A percentile compares a stretch with the other conserved stretches of the same genome.
phyloP scores from a whole-genome alignment of 2,329 filamentous ascomycete genomes.

The Fusarium setosum region DNA sequence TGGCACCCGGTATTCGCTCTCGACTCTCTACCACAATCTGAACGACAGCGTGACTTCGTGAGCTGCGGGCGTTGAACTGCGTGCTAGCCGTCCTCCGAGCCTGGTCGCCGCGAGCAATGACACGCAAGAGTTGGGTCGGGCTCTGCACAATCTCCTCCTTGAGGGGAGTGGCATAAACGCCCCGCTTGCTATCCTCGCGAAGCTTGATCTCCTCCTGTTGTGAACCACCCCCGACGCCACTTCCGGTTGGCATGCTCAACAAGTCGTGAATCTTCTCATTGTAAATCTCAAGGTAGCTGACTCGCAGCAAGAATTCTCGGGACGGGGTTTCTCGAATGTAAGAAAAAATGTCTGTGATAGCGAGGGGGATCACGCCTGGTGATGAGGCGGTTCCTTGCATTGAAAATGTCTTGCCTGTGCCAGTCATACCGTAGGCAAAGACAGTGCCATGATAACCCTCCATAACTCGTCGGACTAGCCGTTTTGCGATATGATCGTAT shows the following conservation, averaged over 20 bases:
- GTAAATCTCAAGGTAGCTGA: constrained; percentile 99
- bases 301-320: constrained; percentile 91
- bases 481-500: constrained; percentile 94
- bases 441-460: constrained; percentile 99
- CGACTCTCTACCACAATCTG: constrained; percentile 98
- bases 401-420: constrained; percentile 98
- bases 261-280: constrained; percentile 98
- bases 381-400: constrained; percentile 98
- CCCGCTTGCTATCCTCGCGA: constrained; percentile 94
- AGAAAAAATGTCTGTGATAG: constrained; percentile 98
- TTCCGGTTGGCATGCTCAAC: constrained; percentile 77
- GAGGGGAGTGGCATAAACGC: constrained; percentile 93
- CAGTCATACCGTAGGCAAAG: constrained; percentile 99
- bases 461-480: constrained; percentile 95
- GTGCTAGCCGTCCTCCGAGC: constrained; percentile 92
- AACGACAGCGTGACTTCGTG: constrained; percentile 96
- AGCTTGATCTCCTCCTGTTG: constrained; percentile 95
- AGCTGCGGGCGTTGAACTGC: constrained; percentile 96
- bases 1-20: constrained; percentile 77
- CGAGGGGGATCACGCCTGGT: constrained; percentile 94
- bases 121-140: constrained; percentile 91
- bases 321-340: constrained; percentile 98
- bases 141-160: constrained; percentile 99
- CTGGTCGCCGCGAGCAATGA: constrained; percentile 94
- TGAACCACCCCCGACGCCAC: constrained; percentile 62